Evolutionary conservation across 2,329 filamentous ascomycete genomes (phyloP), one percentile per base, ranked within the genome.

Genomic region (Trichoderma gracile): DNA sequence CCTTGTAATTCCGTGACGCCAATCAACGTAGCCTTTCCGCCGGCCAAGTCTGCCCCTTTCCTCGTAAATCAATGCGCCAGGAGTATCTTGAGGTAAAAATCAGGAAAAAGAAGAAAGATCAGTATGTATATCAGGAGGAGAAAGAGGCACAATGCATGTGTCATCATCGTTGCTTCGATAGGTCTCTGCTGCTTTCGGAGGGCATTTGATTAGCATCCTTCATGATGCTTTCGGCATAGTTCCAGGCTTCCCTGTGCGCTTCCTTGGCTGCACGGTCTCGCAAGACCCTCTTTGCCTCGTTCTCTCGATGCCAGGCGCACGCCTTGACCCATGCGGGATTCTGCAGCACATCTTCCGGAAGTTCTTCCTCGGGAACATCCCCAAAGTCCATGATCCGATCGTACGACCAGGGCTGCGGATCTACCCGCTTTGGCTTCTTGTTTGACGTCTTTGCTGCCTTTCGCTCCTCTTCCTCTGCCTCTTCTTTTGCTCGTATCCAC

Each of bases 321-420:
- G 78, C 80, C 50, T 75, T 74, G 38, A 80, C 56, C 83, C 83
- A 85, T 1, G 72, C 74, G 1, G 78, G 74, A 59, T 84, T 80
- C 2, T 74, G 74, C 33, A 66, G 72, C 6, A 85, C 79, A 33
- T 78, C 76, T 1, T 78, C 75, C 0, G 82, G 82, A 1, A 85
- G 69, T 1, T 79, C 74, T 14, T 77, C 71, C 49, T 75, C 73
- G 4, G 75, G 71, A 15, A 79, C 70, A 57, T 78, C 73, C 27
- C 73, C 75, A 67, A 79, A 79, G 64, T 79, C 77, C 21, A 76
- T 57, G 1, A 68, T 67, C 19, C 73, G 70, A 23, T 66, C 69
- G 55, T 72, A 71, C 0, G 67, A 64, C 58, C 73, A 71, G 12
- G 78, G 74, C 50, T 73, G 67, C 17, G 74, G 74, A 30, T 73